Evolutionary conservation across 371 early-diverging fungal species (phyloP), one percentile per base, ranked within the genome.

Genomic region (Rhizomucor miehei): DNA sequence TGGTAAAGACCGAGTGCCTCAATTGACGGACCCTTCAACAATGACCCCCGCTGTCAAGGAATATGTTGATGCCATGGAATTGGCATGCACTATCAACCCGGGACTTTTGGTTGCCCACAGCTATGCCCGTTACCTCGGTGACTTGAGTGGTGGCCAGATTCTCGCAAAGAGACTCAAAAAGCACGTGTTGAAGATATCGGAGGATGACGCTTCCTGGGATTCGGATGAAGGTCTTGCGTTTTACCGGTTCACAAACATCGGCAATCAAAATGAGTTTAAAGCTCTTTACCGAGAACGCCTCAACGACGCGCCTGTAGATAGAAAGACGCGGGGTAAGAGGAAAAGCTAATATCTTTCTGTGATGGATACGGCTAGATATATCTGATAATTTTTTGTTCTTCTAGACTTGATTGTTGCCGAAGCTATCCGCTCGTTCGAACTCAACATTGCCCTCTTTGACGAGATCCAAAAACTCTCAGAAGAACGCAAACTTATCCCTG

Each of bases 61-160:
- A 13, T 81, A 81, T 49, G 68, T 77, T 10, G 59, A 75, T 6
- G 73, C 80, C 37, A 73, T 83, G 66, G 61, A 72, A 19, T 66
- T 67, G 3, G 81, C 82, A 34, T 61, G 73, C 48, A 52, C 52
- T 4, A 55, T 67, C 36, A 72, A 73, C 51, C 82, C 84, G 23
- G 80, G 76, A 24, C 63, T 82, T 6, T 52, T 85, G 39, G 68
- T 83, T 20, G 82, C 86, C 37, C 81, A 83, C 52, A 67, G 79
- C 47, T 85, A 85, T 47, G 68, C 80, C 20, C 80, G 86, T 23
- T 85, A 85, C 59, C 57, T 85, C 1, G 86, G 86, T 48, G 86
- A 85, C 54, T 65, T 85, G 46, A 79, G 80, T 14, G 77, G 75
- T 52, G 86, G 86, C 43, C 86, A 83, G 49, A 80, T 83, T 39